phyloP scores from a whole-genome alignment of 805 yeast genomes.

The Pichia sporocuriosa region DNA sequence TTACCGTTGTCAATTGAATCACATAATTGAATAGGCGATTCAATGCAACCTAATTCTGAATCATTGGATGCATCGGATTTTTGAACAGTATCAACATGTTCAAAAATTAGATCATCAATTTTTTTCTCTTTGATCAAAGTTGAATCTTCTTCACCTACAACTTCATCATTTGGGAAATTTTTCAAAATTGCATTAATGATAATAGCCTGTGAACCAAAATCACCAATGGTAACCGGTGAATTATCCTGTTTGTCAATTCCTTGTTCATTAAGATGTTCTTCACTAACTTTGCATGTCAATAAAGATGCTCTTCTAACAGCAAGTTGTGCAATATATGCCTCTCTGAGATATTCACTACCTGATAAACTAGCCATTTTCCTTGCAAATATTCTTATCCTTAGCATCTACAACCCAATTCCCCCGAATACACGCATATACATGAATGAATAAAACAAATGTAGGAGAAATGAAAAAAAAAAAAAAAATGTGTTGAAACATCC shows the following conservation, averaged over 20 bases:
- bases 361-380: no score
- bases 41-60: conserved; percentile 36
- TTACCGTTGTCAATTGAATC: conserved; percentile 72
- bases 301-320: conserved; percentile 87
- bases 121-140: conserved; percentile 49
- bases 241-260: conserved; percentile 75
- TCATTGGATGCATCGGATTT: conserved; percentile 30
- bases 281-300: conserved; percentile 61
- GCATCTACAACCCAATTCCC: no score
- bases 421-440: no score
- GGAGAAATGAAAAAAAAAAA: no score
- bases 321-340: conserved; percentile 71
- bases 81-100: conserved; percentile 52
- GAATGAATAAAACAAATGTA: no score
- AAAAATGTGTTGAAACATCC: no score
- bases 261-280: conserved; percentile 39
- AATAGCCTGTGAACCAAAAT: conserved; percentile 92
- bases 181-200: conserved; percentile 74
- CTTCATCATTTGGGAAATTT: conserved; percentile 76
- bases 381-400: no score
- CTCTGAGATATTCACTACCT: conserved; percentile 43
- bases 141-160: conserved; percentile 94
- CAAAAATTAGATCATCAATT: conserved; percentile 50
- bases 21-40: conserved; percentile 43
- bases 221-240: conserved; percentile 96